These are phyloP conservation scores for Novymonas esmeraldas DNA, from an alignment of 208 protist genomes.

Conservation along the genomic window DNA sequence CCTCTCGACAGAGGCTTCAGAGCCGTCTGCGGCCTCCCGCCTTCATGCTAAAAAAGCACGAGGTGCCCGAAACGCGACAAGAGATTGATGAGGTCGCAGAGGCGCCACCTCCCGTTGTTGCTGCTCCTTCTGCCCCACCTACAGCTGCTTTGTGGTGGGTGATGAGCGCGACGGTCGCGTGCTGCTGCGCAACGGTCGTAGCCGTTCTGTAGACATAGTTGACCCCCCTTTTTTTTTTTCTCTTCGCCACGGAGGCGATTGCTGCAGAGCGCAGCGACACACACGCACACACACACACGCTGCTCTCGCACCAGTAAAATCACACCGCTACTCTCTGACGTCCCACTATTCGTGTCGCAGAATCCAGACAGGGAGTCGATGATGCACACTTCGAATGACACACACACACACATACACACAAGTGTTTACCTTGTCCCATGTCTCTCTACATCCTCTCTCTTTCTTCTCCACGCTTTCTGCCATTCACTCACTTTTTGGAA, in stretches of 20 bases:
- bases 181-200: conserved; percentile 32
- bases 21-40: conserved; percentile 47
- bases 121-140: background rate
- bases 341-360: too few species aligned
- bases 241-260: too few species aligned
- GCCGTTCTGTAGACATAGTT: conserved; percentile 15
- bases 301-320: too few species aligned
- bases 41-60: conserved; percentile 38
- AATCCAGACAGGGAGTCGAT: too few species aligned
- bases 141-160: conserved; percentile 24
- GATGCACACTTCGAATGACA: too few species aligned
- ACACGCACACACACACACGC: too few species aligned
- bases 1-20: conserved; percentile 31
- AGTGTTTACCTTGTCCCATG: too few species aligned
- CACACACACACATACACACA: too few species aligned
- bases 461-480: background rate
- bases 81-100: background rate
- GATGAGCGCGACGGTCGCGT: conserved; percentile 27
- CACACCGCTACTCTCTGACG: too few species aligned
- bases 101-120: background rate
- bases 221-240: conserved; percentile 1
- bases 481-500: too few species aligned
- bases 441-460: too few species aligned
- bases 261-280: too few species aligned
- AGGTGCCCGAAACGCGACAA: background rate